A percentile compares a stretch with the other conserved stretches of the same genome.
These are phyloP conservation scores for Colletotrichum paranaense DNA, from an alignment of 2,329 filamentous ascomycete genomes.

Conservation along the genomic window DNA sequence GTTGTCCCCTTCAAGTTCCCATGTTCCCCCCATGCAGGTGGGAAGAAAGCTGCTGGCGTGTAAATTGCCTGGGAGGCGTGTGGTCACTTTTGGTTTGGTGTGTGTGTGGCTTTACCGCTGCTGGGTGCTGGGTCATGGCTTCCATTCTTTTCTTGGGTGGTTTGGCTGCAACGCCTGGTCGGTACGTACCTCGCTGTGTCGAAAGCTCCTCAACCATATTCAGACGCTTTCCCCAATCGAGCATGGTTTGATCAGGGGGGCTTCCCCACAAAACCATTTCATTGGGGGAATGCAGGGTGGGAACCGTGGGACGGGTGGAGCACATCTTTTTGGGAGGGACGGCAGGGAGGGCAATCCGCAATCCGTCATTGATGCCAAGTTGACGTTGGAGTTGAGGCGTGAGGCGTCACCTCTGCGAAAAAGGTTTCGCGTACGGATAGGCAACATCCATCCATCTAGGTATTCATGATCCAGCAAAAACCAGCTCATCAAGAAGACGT, in stretches of 20 bases:
- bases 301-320: conserved; percentile 17
- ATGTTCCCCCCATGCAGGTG: conserved; percentile 33
- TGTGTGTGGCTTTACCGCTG: background rate
- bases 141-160: conserved; percentile 36
- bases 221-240: conserved; percentile 43
- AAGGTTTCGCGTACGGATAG: background rate
- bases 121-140: background rate
- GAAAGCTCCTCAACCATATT: conserved; percentile 58
- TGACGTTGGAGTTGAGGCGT: conserved; percentile 20
- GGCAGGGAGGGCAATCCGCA: conserved; percentile 19
- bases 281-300: conserved; percentile 36
- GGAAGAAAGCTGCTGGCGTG: conserved; percentile 23
- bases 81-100: background rate
- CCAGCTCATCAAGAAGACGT: conserved; percentile 10
- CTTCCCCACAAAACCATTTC: conserved; percentile 43
- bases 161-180: conserved; percentile 39
- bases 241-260: conserved; percentile 38
- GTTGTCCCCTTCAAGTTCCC: conserved; percentile 5
- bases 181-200: too few species aligned
- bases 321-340: conserved; percentile 19
- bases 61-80: background rate
- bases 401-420: background rate
- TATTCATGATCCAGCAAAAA: background rate
- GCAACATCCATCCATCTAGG: too few species aligned
- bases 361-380: conserved; percentile 24